phyloP scores from a whole-genome alignment of 345 rosid species.

The Melastoma malabathricum region DNA sequence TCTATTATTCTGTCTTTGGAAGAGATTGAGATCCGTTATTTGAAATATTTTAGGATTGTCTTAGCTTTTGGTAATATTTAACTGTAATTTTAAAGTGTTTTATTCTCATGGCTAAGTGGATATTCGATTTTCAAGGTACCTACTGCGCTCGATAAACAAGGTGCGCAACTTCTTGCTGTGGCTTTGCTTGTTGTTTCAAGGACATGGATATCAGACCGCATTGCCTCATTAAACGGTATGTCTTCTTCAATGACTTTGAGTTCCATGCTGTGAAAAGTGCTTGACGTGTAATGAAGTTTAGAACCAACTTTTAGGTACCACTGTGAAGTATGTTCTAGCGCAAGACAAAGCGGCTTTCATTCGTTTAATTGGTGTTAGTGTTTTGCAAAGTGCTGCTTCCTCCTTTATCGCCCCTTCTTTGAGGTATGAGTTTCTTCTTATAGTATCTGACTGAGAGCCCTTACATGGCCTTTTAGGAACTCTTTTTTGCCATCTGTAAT shows the following conservation, averaged over 20 bases:
- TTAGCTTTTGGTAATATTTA: no score
- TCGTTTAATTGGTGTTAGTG: slow-evolving; percentile 73
- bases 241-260: slow-evolving; percentile 8
- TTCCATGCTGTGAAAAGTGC: slow-evolving; percentile 6
- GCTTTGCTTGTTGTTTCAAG: slow-evolving; percentile 81
- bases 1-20: no score
- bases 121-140: slow-evolving; percentile 45
- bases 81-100: no score
- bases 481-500: no score
- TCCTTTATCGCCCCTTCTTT: slow-evolving; percentile 90
- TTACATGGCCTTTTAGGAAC: no score
- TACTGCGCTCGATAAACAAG: slow-evolving; percentile 79
- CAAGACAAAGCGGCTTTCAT: slow-evolving; percentile 80
- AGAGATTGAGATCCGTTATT: no score
- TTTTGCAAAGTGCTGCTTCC: slow-evolving; percentile 92
- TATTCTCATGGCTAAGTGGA: no score
- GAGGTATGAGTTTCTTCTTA: slow-evolving; percentile 27
- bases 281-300: slow-evolving; percentile 8
- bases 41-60: no score
- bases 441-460: no score
- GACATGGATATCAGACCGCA: slow-evolving; percentile 90
- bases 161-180: slow-evolving; percentile 72
- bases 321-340: slow-evolving; percentile 89
- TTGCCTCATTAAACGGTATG: slow-evolving; percentile 87
- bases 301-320: slow-evolving; percentile 52